Conservation (phyloP, 768 basidiomycete genomes). For the Phanerochaete carnosa region DNA sequence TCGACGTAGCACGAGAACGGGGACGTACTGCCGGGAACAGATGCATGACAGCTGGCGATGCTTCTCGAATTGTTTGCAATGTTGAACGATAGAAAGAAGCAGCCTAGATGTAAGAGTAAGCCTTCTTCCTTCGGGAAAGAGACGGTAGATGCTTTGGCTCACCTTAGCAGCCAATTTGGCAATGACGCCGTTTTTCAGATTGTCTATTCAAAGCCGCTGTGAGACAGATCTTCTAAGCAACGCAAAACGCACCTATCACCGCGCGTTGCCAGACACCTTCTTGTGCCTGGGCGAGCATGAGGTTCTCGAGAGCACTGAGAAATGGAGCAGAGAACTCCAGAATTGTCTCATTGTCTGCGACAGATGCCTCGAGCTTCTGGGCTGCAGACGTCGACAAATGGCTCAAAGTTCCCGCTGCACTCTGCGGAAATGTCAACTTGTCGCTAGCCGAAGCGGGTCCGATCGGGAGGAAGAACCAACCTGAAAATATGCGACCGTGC, state of each 20-base stretch:
- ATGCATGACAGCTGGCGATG: slow-evolving; percentile 39
- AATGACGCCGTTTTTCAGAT: slow-evolving; percentile 78
- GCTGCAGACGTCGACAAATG: slow-evolving; percentile 54
- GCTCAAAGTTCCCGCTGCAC: slow-evolving; percentile 69
- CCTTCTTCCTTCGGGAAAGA: not conserved
- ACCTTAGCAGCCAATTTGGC: slow-evolving; percentile 81
- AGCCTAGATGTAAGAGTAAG: slow-evolving; percentile 34
- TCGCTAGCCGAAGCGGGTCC: not conserved
- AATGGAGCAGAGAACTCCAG: slow-evolving; percentile 66
- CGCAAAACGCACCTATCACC: slow-evolving; percentile 53
- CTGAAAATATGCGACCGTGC: slow-evolving; percentile 69
- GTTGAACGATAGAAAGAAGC: slow-evolving; percentile 64
- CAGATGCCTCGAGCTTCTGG: slow-evolving; percentile 43
- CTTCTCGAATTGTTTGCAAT: slow-evolving; percentile 39
- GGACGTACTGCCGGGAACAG: slow-evolving; percentile 52
- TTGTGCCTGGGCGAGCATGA: slow-evolving; percentile 93
- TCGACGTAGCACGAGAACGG: not conserved
- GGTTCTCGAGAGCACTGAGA: slow-evolving; percentile 58
- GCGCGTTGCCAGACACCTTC: slow-evolving; percentile 97
- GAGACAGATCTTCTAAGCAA: not conserved
- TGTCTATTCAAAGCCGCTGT: slow-evolving; percentile 34
- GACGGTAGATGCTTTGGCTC: slow-evolving; percentile 9
- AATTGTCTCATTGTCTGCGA: slow-evolving; percentile 51
- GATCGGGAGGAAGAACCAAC: slow-evolving; percentile 33
- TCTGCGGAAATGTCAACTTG: slow-evolving; percentile 32